Evolutionary conservation across 371 early-diverging fungal species (phyloP).

Genomic region (Conidiobolus incongruus): DNA sequence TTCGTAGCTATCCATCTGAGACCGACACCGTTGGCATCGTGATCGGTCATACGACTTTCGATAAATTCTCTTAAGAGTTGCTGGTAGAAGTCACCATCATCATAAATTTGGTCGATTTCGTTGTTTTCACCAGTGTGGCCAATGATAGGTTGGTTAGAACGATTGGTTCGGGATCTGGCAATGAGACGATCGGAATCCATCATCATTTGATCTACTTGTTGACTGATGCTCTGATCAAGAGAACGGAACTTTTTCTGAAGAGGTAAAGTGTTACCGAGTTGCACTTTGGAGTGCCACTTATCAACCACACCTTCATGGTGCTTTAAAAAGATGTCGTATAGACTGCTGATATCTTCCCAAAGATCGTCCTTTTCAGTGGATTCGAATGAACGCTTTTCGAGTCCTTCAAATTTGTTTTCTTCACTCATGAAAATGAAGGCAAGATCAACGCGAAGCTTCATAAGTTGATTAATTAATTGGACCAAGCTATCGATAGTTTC

Average conservation of each 20-base stretch:
- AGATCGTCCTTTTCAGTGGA: no score
- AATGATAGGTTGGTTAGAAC: constrained; percentile 36
- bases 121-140: constrained; percentile 16
- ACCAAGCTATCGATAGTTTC: no score
- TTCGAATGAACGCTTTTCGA: no score
- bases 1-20: constrained; percentile 62
- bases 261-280: constrained; percentile 39
- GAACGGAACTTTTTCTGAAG: constrained; percentile 80
- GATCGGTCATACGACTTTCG: constrained; percentile 72
- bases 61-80: constrained; percentile 78
- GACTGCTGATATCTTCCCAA: no score
- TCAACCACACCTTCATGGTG: no score
- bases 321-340: no score
- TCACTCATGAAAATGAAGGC: no score
- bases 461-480: no score
- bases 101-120: constrained; percentile 64
- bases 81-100: constrained; percentile 88
- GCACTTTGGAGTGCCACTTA: constrained; percentile 69
- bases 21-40: constrained; percentile 41
- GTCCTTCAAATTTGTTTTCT: no score
- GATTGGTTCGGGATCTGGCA: constrained; percentile 62
- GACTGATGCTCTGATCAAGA: constrained; percentile 60
- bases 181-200: constrained; percentile 49
- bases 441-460: no score
- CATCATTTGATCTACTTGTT: constrained; percentile 55